Conservation (phyloP, 2,329 filamentous ascomycete species). For the Exserohilum rostratum region DNA sequence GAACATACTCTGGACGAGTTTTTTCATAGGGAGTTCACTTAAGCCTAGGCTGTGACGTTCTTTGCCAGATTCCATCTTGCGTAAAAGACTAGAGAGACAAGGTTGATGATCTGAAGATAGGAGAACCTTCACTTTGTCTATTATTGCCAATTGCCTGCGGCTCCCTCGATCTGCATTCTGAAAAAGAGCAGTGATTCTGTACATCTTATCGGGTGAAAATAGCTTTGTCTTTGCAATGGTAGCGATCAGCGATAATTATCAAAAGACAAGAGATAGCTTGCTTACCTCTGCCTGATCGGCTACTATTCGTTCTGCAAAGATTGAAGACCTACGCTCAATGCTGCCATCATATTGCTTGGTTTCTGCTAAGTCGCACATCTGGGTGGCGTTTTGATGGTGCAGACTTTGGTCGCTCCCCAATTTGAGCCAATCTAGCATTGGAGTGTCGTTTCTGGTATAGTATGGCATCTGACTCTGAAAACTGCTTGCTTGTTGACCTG, state of each 20-base stretch:
- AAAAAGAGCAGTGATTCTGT: neutral
- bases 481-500: neutral
- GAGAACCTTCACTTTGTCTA: neutral
- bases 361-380: neutral
- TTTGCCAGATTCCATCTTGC: neutral
- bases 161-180: neutral
- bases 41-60: neutral
- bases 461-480: neutral
- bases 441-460: too few species aligned
- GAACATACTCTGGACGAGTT: neutral
- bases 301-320: neutral
- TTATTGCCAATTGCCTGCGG: neutral
- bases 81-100: neutral
- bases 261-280: neutral
- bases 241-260: too few species aligned
- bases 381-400: neutral
- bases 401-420: neutral
- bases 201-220: neutral
- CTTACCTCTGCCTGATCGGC: neutral
- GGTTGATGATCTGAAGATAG: neutral
- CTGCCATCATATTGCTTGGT: neutral
- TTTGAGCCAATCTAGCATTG: neutral
- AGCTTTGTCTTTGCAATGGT: neutral
- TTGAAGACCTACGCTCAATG: neutral
- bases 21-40: neutral